Percentiles rank a stretch among this genome's conserved stretches.
Conservation (phyloP, 1,139 yeast species). For the Kurtzmaniella quercitrusa region DNA sequence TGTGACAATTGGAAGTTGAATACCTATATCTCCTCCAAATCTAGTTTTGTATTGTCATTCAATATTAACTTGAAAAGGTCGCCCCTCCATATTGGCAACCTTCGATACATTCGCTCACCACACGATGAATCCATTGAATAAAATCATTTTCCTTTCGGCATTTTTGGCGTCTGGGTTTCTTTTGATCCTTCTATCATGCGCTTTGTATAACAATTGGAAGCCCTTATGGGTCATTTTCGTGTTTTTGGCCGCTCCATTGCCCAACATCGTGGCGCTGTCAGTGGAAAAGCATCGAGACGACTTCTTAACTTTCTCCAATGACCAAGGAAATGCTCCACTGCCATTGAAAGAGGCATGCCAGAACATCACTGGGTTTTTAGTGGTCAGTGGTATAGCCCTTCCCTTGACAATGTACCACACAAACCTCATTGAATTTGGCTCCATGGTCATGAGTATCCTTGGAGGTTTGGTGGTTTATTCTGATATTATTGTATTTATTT, state of each 20-base stretch:
- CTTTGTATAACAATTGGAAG: constrained; percentile 65
- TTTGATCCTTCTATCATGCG: constrained; percentile 69
- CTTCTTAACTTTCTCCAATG: constrained; percentile 60
- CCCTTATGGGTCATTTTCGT: constrained; percentile 66
- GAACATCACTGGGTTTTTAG: constrained; percentile 60
- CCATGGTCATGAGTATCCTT: constrained; percentile 59
- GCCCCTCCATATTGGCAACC: background rate
- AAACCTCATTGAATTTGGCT: constrained; percentile 50
- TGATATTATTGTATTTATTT: constrained; percentile 64
- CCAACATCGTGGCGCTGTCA: constrained; percentile 47
- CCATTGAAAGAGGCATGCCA: constrained; percentile 58
- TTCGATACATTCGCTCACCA: background rate
- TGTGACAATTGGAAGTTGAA: no score
- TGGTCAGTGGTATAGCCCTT: constrained; percentile 63
- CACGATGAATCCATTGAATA: constrained; percentile 55
- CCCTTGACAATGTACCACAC: constrained; percentile 66
- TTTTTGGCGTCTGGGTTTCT: constrained; percentile 71
- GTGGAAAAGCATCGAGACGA: constrained; percentile 48
- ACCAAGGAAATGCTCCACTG: constrained; percentile 37
- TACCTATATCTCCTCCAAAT: no score
- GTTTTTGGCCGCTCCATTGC: constrained; percentile 69
- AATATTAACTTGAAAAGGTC: no score
- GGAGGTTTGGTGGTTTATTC: constrained; percentile 74
- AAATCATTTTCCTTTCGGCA: constrained; percentile 66
- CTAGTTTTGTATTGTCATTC: no score